These are phyloP conservation scores for Tulasnella sp. DNA, from an alignment of 768 basidiomycete species.

Conservation along the genomic window DNA sequence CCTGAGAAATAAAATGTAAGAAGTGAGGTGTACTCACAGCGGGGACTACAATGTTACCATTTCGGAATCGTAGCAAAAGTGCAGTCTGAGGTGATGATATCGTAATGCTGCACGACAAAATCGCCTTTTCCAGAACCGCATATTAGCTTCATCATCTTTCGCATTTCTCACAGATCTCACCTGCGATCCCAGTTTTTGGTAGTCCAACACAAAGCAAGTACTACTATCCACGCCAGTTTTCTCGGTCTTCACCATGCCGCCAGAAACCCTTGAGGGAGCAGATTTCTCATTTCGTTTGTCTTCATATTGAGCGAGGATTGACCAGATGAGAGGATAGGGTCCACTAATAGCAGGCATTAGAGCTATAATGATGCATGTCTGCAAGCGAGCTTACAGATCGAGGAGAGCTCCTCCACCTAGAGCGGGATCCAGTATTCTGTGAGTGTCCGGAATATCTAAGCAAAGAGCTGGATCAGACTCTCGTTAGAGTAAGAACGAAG, in stretches of 20 bases:
- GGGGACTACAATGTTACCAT: constrained; percentile 48
- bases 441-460: constrained; percentile 49
- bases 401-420: constrained; percentile 76
- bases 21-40: not conserved
- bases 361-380: not conserved
- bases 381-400: constrained; percentile 47
- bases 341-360: constrained; percentile 35
- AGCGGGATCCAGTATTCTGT: constrained; percentile 64
- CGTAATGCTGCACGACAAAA: constrained; percentile 57
- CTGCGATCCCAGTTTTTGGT: constrained; percentile 46
- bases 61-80: constrained; percentile 59
- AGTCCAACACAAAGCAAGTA: constrained; percentile 63
- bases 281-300: constrained; percentile 54
- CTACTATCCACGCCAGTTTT: constrained; percentile 66
- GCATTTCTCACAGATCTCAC: constrained; percentile 17
- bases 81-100: constrained; percentile 36
- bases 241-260: constrained; percentile 65
- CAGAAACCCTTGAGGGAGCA: constrained; percentile 45
- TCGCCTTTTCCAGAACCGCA: constrained; percentile 37
- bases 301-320: constrained; percentile 67
- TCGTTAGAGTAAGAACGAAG: not conserved
- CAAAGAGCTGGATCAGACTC: not conserved
- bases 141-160: constrained; percentile 19
- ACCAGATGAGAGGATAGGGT: constrained; percentile 73
- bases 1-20: constrained; percentile 23